Evolutionary conservation across 2,329 filamentous ascomycete species (phyloP).

Genomic region (Aureobasidium lini): DNA sequence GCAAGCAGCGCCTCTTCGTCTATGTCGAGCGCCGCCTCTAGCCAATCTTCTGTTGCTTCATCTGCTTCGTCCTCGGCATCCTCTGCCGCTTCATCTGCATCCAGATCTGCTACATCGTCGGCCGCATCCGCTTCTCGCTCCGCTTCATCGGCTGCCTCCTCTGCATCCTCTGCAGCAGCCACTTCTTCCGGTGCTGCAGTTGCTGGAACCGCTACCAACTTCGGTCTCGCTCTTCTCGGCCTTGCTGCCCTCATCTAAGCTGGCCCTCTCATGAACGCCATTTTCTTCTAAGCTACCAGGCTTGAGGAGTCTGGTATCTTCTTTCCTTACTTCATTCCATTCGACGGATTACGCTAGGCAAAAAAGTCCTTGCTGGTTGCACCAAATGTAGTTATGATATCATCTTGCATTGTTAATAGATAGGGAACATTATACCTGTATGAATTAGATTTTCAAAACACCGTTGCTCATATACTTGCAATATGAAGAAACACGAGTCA

Average conservation of each 20-base stretch:
- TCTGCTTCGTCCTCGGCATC: slow-evolving; percentile 2
- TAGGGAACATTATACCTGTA: not conserved
- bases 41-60: not conserved
- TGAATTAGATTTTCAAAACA: not conserved
- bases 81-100: not conserved
- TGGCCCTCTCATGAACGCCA: not conserved
- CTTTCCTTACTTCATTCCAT: not conserved
- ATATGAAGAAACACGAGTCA: not conserved
- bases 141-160: not conserved
- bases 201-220: not conserved
- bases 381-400: not conserved
- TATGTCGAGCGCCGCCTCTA: not conserved
- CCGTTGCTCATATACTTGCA: not conserved
- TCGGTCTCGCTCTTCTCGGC: slow-evolving; percentile 2
- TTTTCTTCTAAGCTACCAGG: not conserved
- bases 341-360: not conserved
- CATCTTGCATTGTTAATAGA: not conserved
- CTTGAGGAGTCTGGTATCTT: too few relatives aligned
- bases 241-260: slow-evolving; percentile 7
- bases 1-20: not conserved
- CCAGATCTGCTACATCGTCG: not conserved
- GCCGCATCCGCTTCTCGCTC: not conserved
- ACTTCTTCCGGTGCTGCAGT: slow-evolving; percentile 6
- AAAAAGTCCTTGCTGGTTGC: not conserved
- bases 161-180: not conserved